These are phyloP conservation scores for Tolypocladium ophioglossoides DNA, from an alignment of 2,329 filamentous ascomycete species.

Conservation along the genomic window DNA sequence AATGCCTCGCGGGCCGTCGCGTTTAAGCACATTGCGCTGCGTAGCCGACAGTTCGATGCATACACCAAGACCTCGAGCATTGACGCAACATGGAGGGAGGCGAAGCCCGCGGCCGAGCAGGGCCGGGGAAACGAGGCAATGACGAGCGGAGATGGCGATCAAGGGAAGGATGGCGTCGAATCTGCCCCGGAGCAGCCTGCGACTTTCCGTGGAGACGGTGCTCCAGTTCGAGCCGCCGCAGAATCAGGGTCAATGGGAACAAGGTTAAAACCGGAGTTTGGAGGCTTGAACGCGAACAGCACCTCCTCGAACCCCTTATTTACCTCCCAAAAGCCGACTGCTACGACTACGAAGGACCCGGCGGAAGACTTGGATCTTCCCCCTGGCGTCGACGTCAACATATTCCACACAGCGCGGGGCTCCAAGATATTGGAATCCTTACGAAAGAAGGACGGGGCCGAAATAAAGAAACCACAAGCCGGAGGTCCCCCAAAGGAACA, in stretches of 20 bases:
- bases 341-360: slow-evolving; percentile 2
- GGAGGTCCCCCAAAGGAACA: slow-evolving; percentile 22
- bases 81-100: slow-evolving; percentile 21
- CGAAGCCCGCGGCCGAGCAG: neutral
- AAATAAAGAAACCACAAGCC: slow-evolving; percentile 3
- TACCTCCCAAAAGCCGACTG: slow-evolving; percentile 2
- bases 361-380: slow-evolving; percentile 24
- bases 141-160: neutral
- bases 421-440: slow-evolving; percentile 32
- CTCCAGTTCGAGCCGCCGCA: neutral
- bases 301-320: neutral
- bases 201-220: neutral
- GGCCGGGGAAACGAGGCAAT: neutral
- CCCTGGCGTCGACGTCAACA: slow-evolving; percentile 30
- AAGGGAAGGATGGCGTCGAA: neutral
- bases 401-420: slow-evolving; percentile 36
- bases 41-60: slow-evolving; percentile 41
- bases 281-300: neutral
- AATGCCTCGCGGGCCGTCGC: slow-evolving; percentile 60
- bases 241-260: neutral
- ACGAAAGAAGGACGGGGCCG: slow-evolving; percentile 13
- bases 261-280: neutral
- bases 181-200: neutral
- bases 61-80: slow-evolving; percentile 37
- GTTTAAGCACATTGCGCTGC: slow-evolving; percentile 48